Evolutionary conservation across 169 alveolate genomes (phyloP), one percentile per base, ranked within the genome.

Genomic region (Plasmodium knowlesi): DNA sequence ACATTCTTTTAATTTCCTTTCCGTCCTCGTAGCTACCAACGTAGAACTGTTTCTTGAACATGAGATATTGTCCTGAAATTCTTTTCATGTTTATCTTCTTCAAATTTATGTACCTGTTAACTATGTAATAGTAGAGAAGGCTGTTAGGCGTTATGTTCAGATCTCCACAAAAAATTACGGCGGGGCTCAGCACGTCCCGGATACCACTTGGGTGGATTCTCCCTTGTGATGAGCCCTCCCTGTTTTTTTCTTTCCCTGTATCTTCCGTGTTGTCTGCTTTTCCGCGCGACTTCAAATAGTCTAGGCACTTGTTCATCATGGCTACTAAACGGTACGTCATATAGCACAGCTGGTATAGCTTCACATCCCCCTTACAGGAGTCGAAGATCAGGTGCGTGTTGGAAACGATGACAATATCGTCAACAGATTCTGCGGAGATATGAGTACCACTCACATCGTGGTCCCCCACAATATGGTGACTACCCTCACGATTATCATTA

Each of bases 71-170:
- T 0, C 97, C 97, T 12, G 97, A 96, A 22, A 96, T 41, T 16
- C 74, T 72, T 73, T 91, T 94, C 39, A 90, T 91, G 83, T 95
- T 90, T 54, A 93, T 80, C 82, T 96, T 91, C 41, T 93, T 93
- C 70, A 96, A 89, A 61, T 92, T 96, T 43, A 92, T 96, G 74
- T 90, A 95, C 14, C 97, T 96, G 54, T 96, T 92, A 71, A 89
- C 81, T 32, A 96, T 84, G 83, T 92, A 95, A 83, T 95, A 92
- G 93, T 96, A 96, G 37, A 96, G 70, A 54, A 96, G 61, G 61
- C 97, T 95, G 57, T 96, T 96, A 5, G 97, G 97, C 3, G 97
- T 96, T 84, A 95, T 84, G 93, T 96, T 96, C 72, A 95, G 86
- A 92, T 96, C 97, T 0, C 97, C 97, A 73, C 97, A 96, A 80